Evolutionary conservation across 345 rosid genomes (phyloP).

Genomic region (Brassica carinata): DNA sequence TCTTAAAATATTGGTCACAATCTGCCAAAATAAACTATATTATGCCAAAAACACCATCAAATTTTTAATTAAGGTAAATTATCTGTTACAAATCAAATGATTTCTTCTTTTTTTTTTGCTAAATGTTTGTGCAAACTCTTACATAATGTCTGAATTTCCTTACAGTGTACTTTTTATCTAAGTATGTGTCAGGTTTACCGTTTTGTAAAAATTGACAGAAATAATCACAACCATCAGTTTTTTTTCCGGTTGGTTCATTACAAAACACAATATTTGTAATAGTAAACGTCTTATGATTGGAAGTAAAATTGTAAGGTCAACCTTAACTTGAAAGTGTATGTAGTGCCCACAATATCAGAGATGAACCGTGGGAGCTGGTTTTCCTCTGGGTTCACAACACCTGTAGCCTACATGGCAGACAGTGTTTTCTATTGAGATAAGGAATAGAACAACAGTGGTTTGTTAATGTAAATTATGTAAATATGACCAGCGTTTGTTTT

Average conservation of each 20-base stretch:
- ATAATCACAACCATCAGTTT: background rate
- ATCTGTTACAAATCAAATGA: background rate
- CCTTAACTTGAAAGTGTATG: too few species aligned
- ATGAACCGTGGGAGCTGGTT: too few species aligned
- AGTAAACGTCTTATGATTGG: too few species aligned
- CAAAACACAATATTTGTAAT: too few species aligned
- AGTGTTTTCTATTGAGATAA: too few species aligned
- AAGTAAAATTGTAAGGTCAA: too few species aligned
- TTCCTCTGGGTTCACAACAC: too few species aligned
- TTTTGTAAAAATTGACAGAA: background rate
- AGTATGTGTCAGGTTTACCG: background rate
- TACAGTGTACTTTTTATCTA: background rate
- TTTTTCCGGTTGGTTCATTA: background rate
- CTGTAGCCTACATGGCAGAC: too few species aligned
- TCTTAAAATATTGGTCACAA: slow-evolving; percentile 8
- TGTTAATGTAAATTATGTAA: too few species aligned
- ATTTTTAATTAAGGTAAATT: background rate
- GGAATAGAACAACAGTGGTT: too few species aligned
- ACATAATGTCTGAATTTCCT: background rate
- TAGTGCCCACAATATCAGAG: too few species aligned
- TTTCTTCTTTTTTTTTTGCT: background rate
- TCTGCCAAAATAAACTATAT: background rate
- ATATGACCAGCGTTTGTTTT: too few species aligned
- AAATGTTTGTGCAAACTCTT: background rate
- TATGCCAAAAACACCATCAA: background rate